phyloP scores from a whole-genome alignment of 1,284 basidiomycete species.

The Ganoderma leucocontextum region DNA sequence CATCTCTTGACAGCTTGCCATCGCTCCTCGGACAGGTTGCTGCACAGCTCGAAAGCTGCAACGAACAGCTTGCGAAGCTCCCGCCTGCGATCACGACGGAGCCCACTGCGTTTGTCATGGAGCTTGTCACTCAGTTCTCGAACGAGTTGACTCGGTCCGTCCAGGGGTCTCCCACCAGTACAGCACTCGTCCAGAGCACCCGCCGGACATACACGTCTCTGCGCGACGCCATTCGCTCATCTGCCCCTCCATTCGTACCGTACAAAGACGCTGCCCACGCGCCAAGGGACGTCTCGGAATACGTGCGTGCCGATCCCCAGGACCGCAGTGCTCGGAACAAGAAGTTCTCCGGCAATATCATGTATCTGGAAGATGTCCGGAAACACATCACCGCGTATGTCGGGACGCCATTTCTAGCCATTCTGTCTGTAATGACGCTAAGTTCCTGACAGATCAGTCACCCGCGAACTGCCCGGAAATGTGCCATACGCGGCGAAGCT shows the following conservation, averaged over 20 bases:
- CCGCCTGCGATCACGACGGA: conserved; percentile 51
- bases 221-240: conserved; percentile 30
- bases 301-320: conserved; percentile 35
- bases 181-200: conserved; percentile 24
- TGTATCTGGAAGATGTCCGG: conserved; percentile 36
- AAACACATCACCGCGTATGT: conserved; percentile 35
- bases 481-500: conserved; percentile 59
- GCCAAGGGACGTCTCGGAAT: conserved; percentile 28
- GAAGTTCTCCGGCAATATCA: conserved; percentile 9
- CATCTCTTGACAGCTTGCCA: conserved; percentile 49
- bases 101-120: conserved; percentile 54
- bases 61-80: conserved; percentile 48
- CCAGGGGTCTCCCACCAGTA: conserved; percentile 39
- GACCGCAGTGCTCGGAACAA: conserved; percentile 33
- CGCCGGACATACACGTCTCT: conserved; percentile 19
- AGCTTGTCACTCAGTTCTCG: conserved; percentile 56
- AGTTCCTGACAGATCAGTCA: conserved; percentile 47
- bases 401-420: neutral
- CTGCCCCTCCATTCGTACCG: conserved; percentile 50
- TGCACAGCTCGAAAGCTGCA: conserved; percentile 47
- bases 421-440: neutral
- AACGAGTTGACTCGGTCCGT: conserved; percentile 46
- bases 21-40: conserved; percentile 46
- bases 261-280: conserved; percentile 22
- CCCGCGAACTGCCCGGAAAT: conserved; percentile 60